phyloP scores from a whole-genome alignment of 2,329 filamentous ascomycete genomes.

The Akanthomyces lecanii region DNA sequence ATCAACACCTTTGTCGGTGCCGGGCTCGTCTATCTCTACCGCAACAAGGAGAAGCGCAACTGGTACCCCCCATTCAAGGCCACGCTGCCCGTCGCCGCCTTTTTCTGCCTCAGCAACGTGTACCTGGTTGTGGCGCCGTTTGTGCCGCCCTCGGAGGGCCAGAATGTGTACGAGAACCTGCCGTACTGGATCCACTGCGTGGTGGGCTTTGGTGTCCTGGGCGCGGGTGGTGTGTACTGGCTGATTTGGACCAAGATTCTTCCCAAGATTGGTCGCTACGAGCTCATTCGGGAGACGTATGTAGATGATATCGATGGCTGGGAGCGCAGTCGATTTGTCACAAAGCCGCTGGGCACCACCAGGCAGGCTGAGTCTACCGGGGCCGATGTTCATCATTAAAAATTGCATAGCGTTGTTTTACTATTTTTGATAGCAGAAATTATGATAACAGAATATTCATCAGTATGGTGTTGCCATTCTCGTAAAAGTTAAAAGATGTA shows the following conservation, averaged over 20 bases:
- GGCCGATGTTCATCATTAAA: background rate
- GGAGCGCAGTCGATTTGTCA: slow-evolving; percentile 53
- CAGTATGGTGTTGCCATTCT: background rate
- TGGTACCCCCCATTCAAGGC: slow-evolving; percentile 55
- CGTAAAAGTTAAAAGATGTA: background rate
- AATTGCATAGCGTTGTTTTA: slow-evolving; percentile 8
- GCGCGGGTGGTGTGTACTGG: slow-evolving; percentile 52
- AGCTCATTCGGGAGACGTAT: slow-evolving; percentile 50
- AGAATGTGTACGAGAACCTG: slow-evolving; percentile 50
- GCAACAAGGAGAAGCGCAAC: slow-evolving; percentile 41
- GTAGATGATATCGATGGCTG: slow-evolving; percentile 59
- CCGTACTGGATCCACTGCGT: slow-evolving; percentile 57
- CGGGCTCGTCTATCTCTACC: slow-evolving; percentile 51
- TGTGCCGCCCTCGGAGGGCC: slow-evolving; percentile 46
- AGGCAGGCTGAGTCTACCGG: background rate
- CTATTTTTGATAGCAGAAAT: background rate
- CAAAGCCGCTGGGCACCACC: slow-evolving; percentile 30
- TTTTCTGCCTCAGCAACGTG: slow-evolving; percentile 59
- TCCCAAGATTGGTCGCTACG: slow-evolving; percentile 49
- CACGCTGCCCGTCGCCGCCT: slow-evolving; percentile 48
- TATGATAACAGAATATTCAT: background rate
- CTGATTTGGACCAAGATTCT: slow-evolving; percentile 50
- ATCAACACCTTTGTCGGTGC: slow-evolving; percentile 52
- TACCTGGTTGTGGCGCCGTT: slow-evolving; percentile 59
- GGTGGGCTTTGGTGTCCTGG: slow-evolving; percentile 52